These are phyloP conservation scores for Dentipellis fragilis DNA, from an alignment of 768 basidiomycete species.

Conservation along the genomic window DNA sequence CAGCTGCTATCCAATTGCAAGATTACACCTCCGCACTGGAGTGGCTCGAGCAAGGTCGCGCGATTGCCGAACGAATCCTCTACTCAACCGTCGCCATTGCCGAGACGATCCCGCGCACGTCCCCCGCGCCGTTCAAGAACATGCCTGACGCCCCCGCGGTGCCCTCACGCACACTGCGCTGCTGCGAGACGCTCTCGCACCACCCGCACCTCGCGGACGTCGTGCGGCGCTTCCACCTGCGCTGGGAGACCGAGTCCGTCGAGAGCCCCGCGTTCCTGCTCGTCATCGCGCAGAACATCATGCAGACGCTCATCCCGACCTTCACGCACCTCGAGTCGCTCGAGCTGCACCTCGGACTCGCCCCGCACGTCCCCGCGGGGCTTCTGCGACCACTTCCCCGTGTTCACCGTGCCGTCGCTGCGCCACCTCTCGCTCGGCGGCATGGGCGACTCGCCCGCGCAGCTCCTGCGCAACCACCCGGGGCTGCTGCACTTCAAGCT, in stretches of 20 bases:
- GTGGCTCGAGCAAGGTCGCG: too few species aligned
- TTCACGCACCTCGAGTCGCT: conserved; percentile 41
- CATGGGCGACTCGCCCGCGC: conserved; percentile 28
- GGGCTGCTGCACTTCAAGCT: conserved; percentile 36
- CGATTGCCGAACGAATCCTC: conserved; percentile 48
- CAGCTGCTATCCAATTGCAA: too few species aligned
- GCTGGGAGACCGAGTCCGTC: conserved; percentile 40
- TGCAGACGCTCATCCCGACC: conserved; percentile 30
- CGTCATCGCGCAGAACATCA: conserved; percentile 14
- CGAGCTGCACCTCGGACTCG: conserved; percentile 44
- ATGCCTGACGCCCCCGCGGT: conserved; percentile 3
- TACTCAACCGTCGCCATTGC: conserved; percentile 42
- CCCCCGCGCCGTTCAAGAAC: conserved; percentile 23
- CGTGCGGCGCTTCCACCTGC: conserved; percentile 38
- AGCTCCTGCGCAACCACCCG: conserved; percentile 14
- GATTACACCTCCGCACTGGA: too few species aligned
- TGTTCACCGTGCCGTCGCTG: conserved; percentile 20
- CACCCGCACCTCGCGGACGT: conserved; percentile 36
- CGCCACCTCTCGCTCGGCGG: conserved; percentile 24
- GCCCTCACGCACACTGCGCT: conserved; percentile 32
- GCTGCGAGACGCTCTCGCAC: conserved; percentile 40
- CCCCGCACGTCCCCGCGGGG: conserved; percentile 27
- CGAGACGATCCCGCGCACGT: conserved; percentile 34
- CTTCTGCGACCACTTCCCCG: conserved; percentile 21
- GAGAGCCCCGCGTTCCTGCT: conserved; percentile 13